A percentile compares a stretch with the other conserved stretches of the same genome.
These are phyloP conservation scores for Sporothrix sp. DNA, from an alignment of 2,329 filamentous ascomycete species.

Conservation along the genomic window DNA sequence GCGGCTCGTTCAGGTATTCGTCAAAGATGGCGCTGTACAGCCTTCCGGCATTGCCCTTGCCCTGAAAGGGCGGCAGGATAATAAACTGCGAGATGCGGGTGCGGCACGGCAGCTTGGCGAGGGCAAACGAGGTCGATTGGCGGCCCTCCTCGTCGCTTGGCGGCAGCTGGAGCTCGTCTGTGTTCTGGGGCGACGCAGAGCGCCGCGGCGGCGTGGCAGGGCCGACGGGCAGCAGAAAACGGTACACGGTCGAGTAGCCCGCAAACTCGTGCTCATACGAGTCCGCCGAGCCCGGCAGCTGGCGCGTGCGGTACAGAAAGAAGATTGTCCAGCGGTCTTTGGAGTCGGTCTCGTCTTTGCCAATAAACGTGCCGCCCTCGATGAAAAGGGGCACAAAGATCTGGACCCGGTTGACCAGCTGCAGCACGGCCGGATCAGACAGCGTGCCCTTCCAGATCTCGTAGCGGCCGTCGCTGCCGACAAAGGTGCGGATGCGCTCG, in stretches of 20 bases:
- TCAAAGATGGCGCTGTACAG: slow-evolving; percentile 76
- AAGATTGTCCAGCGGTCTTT: slow-evolving; percentile 85
- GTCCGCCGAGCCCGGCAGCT: slow-evolving; percentile 28
- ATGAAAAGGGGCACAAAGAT: slow-evolving; percentile 80
- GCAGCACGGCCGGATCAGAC: slow-evolving; percentile 56
- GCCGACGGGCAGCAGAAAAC: slow-evolving; percentile 68
- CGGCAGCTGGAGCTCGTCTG: slow-evolving; percentile 31
- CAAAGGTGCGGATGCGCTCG: slow-evolving; percentile 54
- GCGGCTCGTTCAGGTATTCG: slow-evolving; percentile 54
- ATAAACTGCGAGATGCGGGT: slow-evolving; percentile 89
- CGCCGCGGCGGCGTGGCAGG: slow-evolving; percentile 33
- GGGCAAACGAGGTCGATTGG: slow-evolving; percentile 23
- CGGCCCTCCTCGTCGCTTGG: slow-evolving; percentile 8
- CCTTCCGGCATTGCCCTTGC: slow-evolving; percentile 64
- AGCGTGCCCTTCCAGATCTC: slow-evolving; percentile 80
- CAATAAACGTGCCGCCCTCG: slow-evolving; percentile 75
- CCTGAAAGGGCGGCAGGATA: slow-evolving; percentile 79
- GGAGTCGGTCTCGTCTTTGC: slow-evolving; percentile 53
- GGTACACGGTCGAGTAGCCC: slow-evolving; percentile 85
- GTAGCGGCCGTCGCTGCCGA: slow-evolving; percentile 51
- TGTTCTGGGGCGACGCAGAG: slow-evolving; percentile 8
- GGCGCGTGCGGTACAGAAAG: slow-evolving; percentile 59
- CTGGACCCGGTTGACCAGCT: slow-evolving; percentile 71
- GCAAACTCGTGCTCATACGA: slow-evolving; percentile 66
- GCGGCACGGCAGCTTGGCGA: slow-evolving; percentile 60